These are phyloP conservation scores for Chlorella sorokiniana DNA, from an alignment of 139 green algal genomes.

Conservation along the genomic window DNA sequence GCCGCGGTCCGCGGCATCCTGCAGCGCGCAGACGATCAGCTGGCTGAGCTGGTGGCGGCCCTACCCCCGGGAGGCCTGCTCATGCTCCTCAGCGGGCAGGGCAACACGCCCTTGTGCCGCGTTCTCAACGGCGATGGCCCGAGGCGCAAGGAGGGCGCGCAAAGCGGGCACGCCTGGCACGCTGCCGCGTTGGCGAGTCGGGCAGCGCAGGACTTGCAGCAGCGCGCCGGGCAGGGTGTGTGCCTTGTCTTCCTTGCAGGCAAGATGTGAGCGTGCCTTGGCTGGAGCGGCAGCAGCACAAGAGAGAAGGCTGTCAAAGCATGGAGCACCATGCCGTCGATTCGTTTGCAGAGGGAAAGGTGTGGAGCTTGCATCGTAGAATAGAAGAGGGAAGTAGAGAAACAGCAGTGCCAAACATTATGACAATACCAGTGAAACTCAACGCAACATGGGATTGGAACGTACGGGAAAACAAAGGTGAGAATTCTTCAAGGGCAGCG, in stretches of 20 bases:
- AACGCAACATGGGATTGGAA: too few species aligned
- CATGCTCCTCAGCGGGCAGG: slow-evolving; percentile 21
- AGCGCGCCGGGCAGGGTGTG: slow-evolving; percentile 12
- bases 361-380: too few species aligned
- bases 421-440: too few species aligned
- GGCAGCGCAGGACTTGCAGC: background rate
- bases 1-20: background rate
- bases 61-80: background rate
- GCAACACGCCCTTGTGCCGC: slow-evolving; percentile 10
- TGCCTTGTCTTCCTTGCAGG: background rate
- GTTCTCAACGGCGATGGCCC: slow-evolving; percentile 14
- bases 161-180: background rate
- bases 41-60: background rate
- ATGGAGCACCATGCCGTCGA: too few species aligned
- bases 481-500: too few species aligned
- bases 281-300: background rate
- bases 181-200: background rate
- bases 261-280: background rate
- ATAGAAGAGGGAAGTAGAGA: too few species aligned
- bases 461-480: too few species aligned
- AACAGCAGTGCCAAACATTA: too few species aligned
- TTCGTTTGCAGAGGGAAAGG: too few species aligned
- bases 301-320: too few species aligned
- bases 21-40: background rate
- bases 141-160: background rate